Percentiles rank a stretch among this genome's conserved stretches.
These are phyloP conservation scores for Termitomyces sp. DNA, from an alignment of 768 basidiomycete species.

Conservation along the genomic window DNA sequence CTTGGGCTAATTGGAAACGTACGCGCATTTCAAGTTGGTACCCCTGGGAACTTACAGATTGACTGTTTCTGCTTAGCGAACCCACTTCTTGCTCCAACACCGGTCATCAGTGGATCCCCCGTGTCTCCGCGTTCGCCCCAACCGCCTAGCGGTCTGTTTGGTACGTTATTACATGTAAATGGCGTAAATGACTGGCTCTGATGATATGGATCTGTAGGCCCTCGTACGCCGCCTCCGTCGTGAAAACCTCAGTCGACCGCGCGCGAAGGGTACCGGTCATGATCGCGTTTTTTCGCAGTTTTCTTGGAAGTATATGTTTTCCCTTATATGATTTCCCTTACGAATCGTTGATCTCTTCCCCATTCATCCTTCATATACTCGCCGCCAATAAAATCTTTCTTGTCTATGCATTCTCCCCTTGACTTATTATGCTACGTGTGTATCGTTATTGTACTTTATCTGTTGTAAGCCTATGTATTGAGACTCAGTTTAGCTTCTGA, in stretches of 20 bases:
- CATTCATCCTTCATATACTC: too few species aligned
- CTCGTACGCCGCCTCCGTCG: neutral
- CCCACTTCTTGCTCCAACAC: conserved; percentile 10
- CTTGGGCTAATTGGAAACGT: conserved; percentile 57
- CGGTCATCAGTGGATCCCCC: conserved; percentile 1
- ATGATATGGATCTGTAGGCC: neutral
- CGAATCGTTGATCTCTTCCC: too few species aligned
- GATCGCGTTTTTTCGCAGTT: too few species aligned
- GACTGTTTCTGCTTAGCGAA: conserved; percentile 1
- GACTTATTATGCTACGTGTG: too few species aligned
- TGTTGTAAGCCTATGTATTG: too few species aligned
- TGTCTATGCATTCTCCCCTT: too few species aligned
- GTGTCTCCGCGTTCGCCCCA: conserved; percentile 1
- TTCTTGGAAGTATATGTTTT: too few species aligned
- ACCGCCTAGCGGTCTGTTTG: neutral
- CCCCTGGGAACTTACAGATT: neutral
- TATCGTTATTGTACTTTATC: too few species aligned
- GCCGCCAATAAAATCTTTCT: too few species aligned
- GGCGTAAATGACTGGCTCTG: neutral
- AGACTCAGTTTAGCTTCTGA: too few species aligned
- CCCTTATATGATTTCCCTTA: too few species aligned
- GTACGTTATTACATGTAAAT: neutral
- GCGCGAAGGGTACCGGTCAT: too few species aligned
- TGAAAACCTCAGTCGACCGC: neutral
- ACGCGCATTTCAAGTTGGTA: neutral